phyloP scores from a whole-genome alignment of 805 yeast genomes.

The Kluyveromyces starmeri region DNA sequence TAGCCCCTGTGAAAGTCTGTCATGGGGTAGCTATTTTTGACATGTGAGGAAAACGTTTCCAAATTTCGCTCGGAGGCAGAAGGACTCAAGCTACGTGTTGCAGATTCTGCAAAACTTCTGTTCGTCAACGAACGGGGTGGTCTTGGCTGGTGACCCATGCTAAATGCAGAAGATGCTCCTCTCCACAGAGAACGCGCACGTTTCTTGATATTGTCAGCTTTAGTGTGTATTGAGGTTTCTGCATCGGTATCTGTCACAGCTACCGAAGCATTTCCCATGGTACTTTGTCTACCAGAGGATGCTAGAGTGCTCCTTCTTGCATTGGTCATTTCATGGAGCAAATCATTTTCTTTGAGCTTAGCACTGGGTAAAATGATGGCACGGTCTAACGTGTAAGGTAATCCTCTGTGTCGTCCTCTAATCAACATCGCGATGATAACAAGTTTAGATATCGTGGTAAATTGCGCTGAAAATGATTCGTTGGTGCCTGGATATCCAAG shows the following conservation, averaged over 20 bases:
- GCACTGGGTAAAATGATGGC: slow-evolving; percentile 82
- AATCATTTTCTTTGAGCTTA: slow-evolving; percentile 52
- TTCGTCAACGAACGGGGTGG: background rate
- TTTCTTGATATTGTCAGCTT: too few species aligned
- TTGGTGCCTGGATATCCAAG: slow-evolving; percentile 65
- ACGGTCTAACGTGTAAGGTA: slow-evolving; percentile 88
- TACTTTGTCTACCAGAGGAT: too few species aligned
- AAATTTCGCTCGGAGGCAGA: too few species aligned
- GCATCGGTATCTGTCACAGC: background rate
- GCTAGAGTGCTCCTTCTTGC: slow-evolving; percentile 9
- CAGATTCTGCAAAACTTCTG: slow-evolving; percentile 1
- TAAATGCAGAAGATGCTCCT: slow-evolving; percentile 1
- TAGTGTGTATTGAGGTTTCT: too few species aligned
- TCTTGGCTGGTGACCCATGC: slow-evolving; percentile 4
- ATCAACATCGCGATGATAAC: slow-evolving; percentile 84
- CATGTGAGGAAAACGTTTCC: too few species aligned
- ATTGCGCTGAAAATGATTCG: slow-evolving; percentile 67
- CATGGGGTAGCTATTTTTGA: too few species aligned
- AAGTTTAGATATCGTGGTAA: slow-evolving; percentile 65
- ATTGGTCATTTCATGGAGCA: slow-evolving; percentile 36
- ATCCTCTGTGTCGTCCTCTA: slow-evolving; percentile 93
- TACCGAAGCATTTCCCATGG: too few species aligned
- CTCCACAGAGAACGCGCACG: slow-evolving; percentile 3
- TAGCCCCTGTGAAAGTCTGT: too few species aligned
- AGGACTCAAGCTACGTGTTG: too few species aligned